A percentile compares a stretch with the other conserved stretches of the same genome.
These are phyloP conservation scores for Wickerhamomyces strasburgensis DNA, from an alignment of 805 yeast genomes.

Conservation along the genomic window DNA sequence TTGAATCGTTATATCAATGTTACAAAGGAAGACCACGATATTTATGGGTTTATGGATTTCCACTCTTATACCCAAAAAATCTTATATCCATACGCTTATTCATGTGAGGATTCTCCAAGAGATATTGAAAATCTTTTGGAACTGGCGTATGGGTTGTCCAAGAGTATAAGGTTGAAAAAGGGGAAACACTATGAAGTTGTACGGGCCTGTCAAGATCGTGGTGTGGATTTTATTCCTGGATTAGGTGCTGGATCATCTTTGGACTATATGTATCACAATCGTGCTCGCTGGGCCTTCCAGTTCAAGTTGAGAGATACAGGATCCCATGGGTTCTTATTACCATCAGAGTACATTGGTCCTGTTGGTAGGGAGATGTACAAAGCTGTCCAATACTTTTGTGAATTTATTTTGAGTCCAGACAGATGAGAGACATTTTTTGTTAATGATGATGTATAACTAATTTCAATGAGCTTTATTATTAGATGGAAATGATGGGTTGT, in stretches of 20 bases:
- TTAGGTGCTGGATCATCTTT: conserved; percentile 76
- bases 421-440: too few relatives aligned
- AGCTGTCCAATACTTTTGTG: conserved; percentile 62
- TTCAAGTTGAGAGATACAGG: conserved; percentile 79
- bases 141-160: conserved; percentile 74
- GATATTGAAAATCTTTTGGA: conserved; percentile 80
- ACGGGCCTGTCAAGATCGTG: conserved; percentile 77
- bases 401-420: conserved; percentile 39
- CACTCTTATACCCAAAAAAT: conserved; percentile 85
- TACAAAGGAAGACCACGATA: conserved; percentile 43
- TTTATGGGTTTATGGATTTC: conserved; percentile 74
- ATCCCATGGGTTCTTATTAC: conserved; percentile 75
- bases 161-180: conserved; percentile 58
- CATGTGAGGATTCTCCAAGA: conserved; percentile 68
- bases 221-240: conserved; percentile 66
- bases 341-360: conserved; percentile 62
- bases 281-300: conserved; percentile 82
- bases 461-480: too few relatives aligned
- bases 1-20: conserved; percentile 43
- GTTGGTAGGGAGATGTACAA: conserved; percentile 73
- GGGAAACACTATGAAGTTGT: conserved; percentile 66
- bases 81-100: conserved; percentile 75
- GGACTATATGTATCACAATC: conserved; percentile 79
- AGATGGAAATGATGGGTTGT: too few relatives aligned
- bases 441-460: too few relatives aligned